Base-by-base conservation (phyloP, 306 rosid genomes). In the Albizia julibrissin region DNA sequence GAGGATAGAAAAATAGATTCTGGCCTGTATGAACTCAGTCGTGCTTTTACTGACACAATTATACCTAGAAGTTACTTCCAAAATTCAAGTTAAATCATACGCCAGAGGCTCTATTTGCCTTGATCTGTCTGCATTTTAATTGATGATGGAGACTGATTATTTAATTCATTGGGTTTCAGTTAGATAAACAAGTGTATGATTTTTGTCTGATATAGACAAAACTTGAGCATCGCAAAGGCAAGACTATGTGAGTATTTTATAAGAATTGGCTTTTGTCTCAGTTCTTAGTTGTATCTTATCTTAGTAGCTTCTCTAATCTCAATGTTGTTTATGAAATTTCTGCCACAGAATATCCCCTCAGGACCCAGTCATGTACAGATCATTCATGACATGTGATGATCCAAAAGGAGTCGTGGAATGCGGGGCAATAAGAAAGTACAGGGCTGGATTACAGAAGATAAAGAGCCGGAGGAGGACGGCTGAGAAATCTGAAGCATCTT, bases 351-450 rank as follows among this genome's bases (percentile, higher is more conserved):
- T 87, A 91, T 88, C 80, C 87, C 90, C 89, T 77, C 84, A 82
- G 77, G 94, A 90, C 86, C 88, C 86, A 88, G 87, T 87, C 80
- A 89, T 89, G 81, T 95, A 89, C 82, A 93, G 89, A 83, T 87
- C 98, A 61, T 90, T 93, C 85, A 80, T 93, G 85, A 84, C 93
- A 77, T 95, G 99, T 89, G 91, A 92, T 71, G 94, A 95, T 87
- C 98, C 97, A 84, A 92, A 87, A 82, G 99, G 98, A 29, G 97
- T 93, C 46, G 93, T 93, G 59, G 92, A 91, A 66, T 95, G 98
- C 82, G 90, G 88, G 80, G 72, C 85, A 77, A 86, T 88, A 61
- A 93, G 89, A 84, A 95, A 75, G 87, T 81, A 84, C 88, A 90
- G 87, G 89, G 82, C 81, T 19, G 75, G 29, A 84, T 84, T 85